Percentiles rank a stretch among this genome's conserved stretches.
Evolutionary conservation across 1,284 basidiomycete species (phyloP).

Genomic region (Irpex lacteus): DNA sequence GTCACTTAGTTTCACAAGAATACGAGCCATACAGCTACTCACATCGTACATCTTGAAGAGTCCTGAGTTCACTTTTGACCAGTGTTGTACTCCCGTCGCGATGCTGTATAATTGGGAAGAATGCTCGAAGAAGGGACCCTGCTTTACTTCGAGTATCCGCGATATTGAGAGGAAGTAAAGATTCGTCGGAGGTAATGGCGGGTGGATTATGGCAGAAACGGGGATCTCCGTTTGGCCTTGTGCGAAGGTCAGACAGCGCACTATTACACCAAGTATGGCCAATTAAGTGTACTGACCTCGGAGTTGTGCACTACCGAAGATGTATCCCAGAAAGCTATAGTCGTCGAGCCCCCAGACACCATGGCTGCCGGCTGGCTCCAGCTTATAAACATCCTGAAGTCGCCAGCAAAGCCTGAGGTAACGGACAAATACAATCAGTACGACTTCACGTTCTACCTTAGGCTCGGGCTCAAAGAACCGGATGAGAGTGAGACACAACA

Average conservation of each 20-base stretch:
- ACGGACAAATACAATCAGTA: conserved; percentile 65
- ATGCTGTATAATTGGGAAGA: conserved; percentile 90
- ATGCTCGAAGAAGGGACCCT: conserved; percentile 88
- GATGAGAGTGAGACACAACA: conserved; percentile 65
- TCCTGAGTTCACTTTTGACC: conserved; percentile 88
- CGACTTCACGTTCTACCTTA: conserved; percentile 59
- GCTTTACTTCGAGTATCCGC: conserved; percentile 80
- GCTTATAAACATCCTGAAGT: conserved; percentile 85
- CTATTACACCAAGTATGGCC: neutral
- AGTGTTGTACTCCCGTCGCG: conserved; percentile 80
- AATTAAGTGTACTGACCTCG: conserved; percentile 47
- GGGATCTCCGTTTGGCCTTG: conserved; percentile 58
- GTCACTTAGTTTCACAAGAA: neutral
- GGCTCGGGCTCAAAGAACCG: conserved; percentile 56
- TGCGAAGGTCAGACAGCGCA: neutral
- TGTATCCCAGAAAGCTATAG: conserved; percentile 87
- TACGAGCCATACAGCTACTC: conserved; percentile 20
- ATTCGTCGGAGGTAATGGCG: conserved; percentile 57
- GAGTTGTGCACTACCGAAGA: conserved; percentile 91
- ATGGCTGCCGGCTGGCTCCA: conserved; percentile 97
- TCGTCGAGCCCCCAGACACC: conserved; percentile 99
- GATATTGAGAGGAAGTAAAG: conserved; percentile 81
- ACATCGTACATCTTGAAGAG: conserved; percentile 95
- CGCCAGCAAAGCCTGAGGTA: conserved; percentile 85
- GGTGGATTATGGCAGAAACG: conserved; percentile 54